Conservation (phyloP, 768 basidiomycete genomes). For the Agaricus blazei region DNA sequence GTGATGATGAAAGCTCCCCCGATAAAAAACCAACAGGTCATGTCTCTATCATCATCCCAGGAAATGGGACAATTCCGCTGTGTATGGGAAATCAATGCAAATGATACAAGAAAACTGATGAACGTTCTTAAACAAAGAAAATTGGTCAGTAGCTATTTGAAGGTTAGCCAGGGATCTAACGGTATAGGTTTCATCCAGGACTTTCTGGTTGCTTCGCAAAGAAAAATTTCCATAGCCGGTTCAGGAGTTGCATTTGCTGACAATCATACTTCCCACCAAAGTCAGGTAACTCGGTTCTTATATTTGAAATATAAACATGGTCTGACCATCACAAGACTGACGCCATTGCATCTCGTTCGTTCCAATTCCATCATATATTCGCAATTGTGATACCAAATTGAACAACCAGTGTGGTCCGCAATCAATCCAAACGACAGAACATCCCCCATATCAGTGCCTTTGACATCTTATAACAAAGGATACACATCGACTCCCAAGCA, state of each 20-base stretch:
- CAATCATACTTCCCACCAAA: conserved; percentile 4
- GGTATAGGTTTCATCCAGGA: background rate
- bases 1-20: conserved; percentile 32
- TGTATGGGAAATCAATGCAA: conserved; percentile 32
- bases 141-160: conserved; percentile 31
- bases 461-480: background rate
- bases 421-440: conserved; percentile 4
- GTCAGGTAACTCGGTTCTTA: conserved; percentile 8
- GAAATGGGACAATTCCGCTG: conserved; percentile 18
- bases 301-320: background rate
- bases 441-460: background rate
- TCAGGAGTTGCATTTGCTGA: conserved; percentile 4
- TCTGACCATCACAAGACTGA: background rate
- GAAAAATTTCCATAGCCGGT: conserved; percentile 11
- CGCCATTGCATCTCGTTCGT: conserved; percentile 1
- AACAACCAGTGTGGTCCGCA: conserved; percentile 1
- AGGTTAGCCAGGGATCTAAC: background rate
- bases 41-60: conserved; percentile 7
- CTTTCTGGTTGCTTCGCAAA: conserved; percentile 1
- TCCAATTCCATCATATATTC: background rate
- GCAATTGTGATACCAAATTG: background rate
- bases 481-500: background rate
- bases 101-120: conserved; percentile 32
- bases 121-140: conserved; percentile 37
- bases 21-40: conserved; percentile 23